Conservation (phyloP, 768 basidiomycete species). For the Udeniomyces megalosporus region DNA sequence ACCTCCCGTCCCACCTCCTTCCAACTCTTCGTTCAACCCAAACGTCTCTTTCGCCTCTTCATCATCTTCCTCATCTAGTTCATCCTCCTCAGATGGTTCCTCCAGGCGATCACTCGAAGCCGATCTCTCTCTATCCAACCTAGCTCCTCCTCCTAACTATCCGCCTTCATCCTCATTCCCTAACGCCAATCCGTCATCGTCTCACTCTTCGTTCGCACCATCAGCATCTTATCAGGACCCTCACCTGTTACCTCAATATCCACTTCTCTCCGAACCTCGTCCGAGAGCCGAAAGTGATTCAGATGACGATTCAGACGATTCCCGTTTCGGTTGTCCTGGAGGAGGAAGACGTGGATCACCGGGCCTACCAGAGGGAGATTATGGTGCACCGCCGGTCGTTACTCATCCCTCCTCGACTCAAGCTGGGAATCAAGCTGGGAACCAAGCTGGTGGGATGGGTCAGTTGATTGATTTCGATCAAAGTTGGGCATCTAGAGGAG, state of each 20-base stretch:
- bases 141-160: background rate
- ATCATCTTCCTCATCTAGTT: background rate
- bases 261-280: too few relatives aligned
- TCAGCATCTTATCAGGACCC: background rate
- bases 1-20: background rate
- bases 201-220: background rate
- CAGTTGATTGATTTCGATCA: too few relatives aligned
- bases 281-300: background rate
- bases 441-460: too few relatives aligned
- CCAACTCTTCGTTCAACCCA: background rate
- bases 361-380: background rate
- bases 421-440: too few relatives aligned
- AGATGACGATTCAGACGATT: too few relatives aligned
- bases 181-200: background rate
- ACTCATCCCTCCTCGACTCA: too few relatives aligned
- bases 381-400: background rate
- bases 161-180: background rate
- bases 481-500: too few relatives aligned
- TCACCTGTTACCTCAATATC: background rate
- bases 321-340: too few relatives aligned
- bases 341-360: too few relatives aligned
- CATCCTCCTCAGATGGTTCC: slow-evolving; percentile 1
- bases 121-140: background rate
- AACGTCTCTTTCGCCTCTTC: background rate
- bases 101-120: background rate